Evolutionary conservation across 768 basidiomycete species (phyloP).

Genomic region (Infundibulicybe gibba): DNA sequence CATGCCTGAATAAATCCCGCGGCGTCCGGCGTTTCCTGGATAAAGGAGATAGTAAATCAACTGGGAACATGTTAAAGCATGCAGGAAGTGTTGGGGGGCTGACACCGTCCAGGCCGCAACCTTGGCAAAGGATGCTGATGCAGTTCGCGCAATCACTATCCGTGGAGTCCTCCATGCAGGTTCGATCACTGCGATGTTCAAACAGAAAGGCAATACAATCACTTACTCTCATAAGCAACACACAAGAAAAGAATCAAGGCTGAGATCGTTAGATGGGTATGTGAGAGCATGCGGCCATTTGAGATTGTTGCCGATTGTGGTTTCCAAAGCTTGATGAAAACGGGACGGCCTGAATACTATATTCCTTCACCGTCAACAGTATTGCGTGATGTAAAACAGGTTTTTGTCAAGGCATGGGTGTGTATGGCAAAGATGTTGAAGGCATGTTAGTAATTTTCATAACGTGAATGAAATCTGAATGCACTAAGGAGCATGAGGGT

Average conservation of each 20-base stretch:
- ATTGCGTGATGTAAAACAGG: constrained; percentile 18
- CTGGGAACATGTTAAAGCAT: constrained; percentile 21
- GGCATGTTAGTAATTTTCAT: constrained; percentile 7
- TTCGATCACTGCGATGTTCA: constrained; percentile 23
- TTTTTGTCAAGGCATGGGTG: constrained; percentile 20
- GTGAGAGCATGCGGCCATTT: constrained; percentile 26
- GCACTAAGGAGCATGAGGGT: constrained; percentile 20
- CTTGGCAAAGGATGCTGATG: constrained; percentile 1
- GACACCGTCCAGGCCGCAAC: constrained; percentile 15
- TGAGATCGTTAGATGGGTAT: constrained; percentile 28
- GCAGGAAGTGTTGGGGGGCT: constrained; percentile 24
- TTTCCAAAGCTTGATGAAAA: constrained; percentile 25
- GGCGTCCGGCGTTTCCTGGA: constrained; percentile 14
- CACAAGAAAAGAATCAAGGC: too few relatives aligned
- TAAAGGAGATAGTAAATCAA: constrained; percentile 16
- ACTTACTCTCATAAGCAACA: constrained; percentile 22
- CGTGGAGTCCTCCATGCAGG: constrained; percentile 6
- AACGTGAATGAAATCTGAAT: not conserved
- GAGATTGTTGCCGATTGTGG: constrained; percentile 24
- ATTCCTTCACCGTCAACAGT: constrained; percentile 27
- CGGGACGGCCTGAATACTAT: constrained; percentile 23
- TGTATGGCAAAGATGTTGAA: constrained; percentile 24
- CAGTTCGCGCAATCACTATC: constrained; percentile 2
- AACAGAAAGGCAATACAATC: constrained; percentile 20
- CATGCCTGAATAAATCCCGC: constrained; percentile 10